A percentile compares a stretch with the other conserved stretches of the same genome.
phyloP scores from a whole-genome alignment of 2,329 filamentous ascomycete species.

The Fusarium burgessii region DNA sequence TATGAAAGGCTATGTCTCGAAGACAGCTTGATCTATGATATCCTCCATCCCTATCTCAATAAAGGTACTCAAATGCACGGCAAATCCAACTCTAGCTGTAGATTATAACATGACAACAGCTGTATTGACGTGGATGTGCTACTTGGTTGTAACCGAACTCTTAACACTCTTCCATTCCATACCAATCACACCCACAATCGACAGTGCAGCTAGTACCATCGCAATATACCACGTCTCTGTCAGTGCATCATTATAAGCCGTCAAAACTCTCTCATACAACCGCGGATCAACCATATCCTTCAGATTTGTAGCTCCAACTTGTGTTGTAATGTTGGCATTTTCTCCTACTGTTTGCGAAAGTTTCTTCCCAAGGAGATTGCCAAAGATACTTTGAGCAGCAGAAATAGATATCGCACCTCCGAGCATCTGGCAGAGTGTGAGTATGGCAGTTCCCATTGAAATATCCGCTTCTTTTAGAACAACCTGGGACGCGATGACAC shows the following conservation, averaged over 20 bases:
- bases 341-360: background rate
- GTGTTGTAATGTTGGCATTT: background rate
- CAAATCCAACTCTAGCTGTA: background rate
- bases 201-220: background rate
- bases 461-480: background rate
- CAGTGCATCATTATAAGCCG: background rate
- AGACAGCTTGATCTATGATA: background rate
- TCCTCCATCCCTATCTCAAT: background rate
- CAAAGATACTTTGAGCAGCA: background rate
- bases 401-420: background rate
- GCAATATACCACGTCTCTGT: background rate
- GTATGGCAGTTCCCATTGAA: background rate
- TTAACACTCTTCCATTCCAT: background rate
- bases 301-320: background rate
- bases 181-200: background rate
- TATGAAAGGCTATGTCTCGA: no score
- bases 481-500: constrained; percentile 59
- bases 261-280: background rate
- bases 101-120: no score
- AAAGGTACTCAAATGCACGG: background rate
- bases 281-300: background rate
- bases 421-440: background rate
- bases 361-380: background rate
- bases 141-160: background rate
- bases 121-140: background rate